Evolutionary conservation across 1,139 yeast genomes (phyloP), one percentile per base, ranked within the genome.

Genomic region (Blastobotrys petasosporus): DNA sequence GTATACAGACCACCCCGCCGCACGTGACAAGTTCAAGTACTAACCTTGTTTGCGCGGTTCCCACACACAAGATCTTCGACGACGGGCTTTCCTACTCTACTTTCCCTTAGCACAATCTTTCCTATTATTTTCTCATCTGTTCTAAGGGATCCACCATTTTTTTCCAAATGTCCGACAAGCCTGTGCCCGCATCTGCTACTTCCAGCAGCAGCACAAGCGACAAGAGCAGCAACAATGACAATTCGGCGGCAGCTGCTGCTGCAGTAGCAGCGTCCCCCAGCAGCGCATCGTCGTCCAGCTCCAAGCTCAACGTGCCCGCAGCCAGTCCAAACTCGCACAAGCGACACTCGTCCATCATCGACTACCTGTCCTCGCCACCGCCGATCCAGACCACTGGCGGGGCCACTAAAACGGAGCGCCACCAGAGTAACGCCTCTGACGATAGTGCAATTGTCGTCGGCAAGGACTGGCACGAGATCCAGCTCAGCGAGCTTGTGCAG

Each of bases 311-410:
- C 17, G 33, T 35, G 16, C 45, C 39, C 25, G 46, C 41, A 20
- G 45, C 39, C 3, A 41, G 44, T 30, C 44, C 44, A 34, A 41
- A 41, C 30, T 35, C 39, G 7, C 49, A 42, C 23, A 36, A 39
- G 32, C 39, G 49, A n/a, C 49, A 42, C 12, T 42, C 49, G 25
- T 83, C 94, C n/a, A 84, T 85, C 49, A 95, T 84, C 37, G 95
- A 85, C 61, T 65, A 85, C 66, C 70, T 85, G 42, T 79, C 87
- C n/a, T 79, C 92, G 6, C 95, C 95, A 1, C 95, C 95, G 6
- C 64, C 82, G 46, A 71, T 46, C 42, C 48, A 41, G 35, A 42
- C 49, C 35, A 42, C 42, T 28, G 46, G 41, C 31, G 59, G 53
- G 5, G 15, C 15, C 8, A 31, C 33, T n/a, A 35, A 34, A 35